Base-by-base conservation (phyloP, 2,329 filamentous ascomycete genomes). In the Ophiocordyceps camponoti-saundersi region DNA sequence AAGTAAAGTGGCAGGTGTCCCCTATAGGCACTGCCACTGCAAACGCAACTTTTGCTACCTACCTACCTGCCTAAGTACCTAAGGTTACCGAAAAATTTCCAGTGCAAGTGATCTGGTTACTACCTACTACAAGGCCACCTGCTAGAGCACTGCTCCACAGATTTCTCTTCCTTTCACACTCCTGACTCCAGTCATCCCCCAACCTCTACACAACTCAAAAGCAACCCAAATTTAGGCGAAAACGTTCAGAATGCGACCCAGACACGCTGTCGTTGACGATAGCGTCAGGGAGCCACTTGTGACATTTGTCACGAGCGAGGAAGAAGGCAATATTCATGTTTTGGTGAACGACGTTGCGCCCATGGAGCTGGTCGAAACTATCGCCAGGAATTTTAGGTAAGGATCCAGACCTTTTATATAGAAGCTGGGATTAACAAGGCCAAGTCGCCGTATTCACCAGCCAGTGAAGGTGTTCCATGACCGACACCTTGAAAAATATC, bases 341-440 rank as follows among this genome's bases (percentile, higher is more conserved):
- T 57, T 59, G 36, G 44, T 60, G 12, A 51, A 55, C 3, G 53
- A 56, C 13, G 48, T 49, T 13, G 49, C 53, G 21, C 48, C 53
- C 11, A 43, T 52, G 21, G 41, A 18, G 10, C 39, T 56, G 13
- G 48, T 60, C 12, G 44, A 52, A 23, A 39, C 32, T 10, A 50
- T 59, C 29, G 54, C 56, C 15, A 44, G 48, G 11, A 59, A 57
- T 16, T 53, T 60, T 42, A 59, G 57, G 57, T 57, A 50, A n/a
- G 42, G 16, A n/a, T n/a, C 34, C 34, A 7, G 6, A 39, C 2
- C 13, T 1, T 11, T 13, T 8, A 43, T 4, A 13, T n/a, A n/a
- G 16, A 23, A n/a, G 18, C 7, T 7, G 15, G n/a, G 20, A 21
- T 49, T 50, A 40, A 52, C 13, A 22, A 39, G 18, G 21, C 22